Base-by-base conservation (phyloP, 768 basidiomycete genomes). In the Leccinum subtestaceum region DNA sequence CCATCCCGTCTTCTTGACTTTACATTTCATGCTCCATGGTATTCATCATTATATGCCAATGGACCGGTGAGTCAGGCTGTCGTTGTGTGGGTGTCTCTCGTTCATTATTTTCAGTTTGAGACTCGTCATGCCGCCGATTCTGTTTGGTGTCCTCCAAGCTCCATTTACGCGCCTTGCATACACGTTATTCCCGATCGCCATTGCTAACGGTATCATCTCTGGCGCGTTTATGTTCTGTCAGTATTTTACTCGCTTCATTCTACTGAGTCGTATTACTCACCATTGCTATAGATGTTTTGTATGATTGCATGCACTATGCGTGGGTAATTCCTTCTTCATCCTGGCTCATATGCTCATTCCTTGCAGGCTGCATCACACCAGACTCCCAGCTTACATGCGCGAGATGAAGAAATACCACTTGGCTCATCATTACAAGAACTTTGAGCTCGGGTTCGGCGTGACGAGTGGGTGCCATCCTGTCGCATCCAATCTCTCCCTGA, bases 361-460 rank as follows among this genome's bases (percentile, higher is more conserved):
- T 48, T 60, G 34, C 63, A 85, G 87, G 23, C 79, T 95, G 57
- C 95, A 96, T 71, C 94, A 97, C 76, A 88, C 91, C 3, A 85
- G 79, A 64, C 84, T 96, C 23, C 93, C 94, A 3, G 77, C 86
- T 36, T 97, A 98, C 76, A 72, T 98, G 76, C 82, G 81, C 58
- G 89, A 94, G 70, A 89, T 92, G 90, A 99, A 99, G 80, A 91
- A 91, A 71, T 98, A 98, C 70, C 97, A 99, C 67, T 83, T 99
- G 62, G 95, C 93, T 7, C 95, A 98, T 70, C 96, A 98, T 73
- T 97, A 96, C 80, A 97, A 97, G 76, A 96, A 97, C 78, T 96
- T 93, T 72, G 94, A 97, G 70, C 88, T 98, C 47, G 95, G 95
- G 17, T 98, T 95, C 70, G 95, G 96, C 32, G 95, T 98, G 11